Conservation (phyloP, 2,329 filamentous ascomycete species). For the Ophiostoma sp. region DNA sequence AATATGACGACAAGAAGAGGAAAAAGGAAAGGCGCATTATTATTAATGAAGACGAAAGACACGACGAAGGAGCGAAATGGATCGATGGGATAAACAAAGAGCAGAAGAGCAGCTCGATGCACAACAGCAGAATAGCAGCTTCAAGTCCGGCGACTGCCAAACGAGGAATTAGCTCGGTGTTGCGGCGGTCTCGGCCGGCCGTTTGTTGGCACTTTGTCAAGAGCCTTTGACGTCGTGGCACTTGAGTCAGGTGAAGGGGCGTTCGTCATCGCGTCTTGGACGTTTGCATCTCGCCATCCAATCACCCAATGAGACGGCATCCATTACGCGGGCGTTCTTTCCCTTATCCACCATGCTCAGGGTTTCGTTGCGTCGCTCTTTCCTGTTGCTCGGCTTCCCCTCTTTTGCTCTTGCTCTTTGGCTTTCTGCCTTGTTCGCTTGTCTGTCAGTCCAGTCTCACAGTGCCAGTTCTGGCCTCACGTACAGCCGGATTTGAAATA, state of each 20-base stretch:
- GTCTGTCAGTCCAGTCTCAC: conserved; percentile 3
- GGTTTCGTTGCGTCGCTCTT: conserved; percentile 1
- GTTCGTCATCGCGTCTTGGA: conserved; percentile 2
- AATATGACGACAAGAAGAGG: conserved; percentile 6
- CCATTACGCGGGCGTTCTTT: background rate
- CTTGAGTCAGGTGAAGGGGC: background rate
- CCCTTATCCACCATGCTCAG: background rate
- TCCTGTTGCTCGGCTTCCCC: background rate
- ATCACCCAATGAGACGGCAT: background rate
- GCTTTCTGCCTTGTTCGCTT: no score
- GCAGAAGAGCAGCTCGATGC: conserved; percentile 1
- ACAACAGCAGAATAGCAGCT: background rate
- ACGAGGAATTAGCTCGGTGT: background rate
- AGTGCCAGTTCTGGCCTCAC: background rate
- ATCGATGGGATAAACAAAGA: conserved; percentile 2
- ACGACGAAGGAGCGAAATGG: background rate
- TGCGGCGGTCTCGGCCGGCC: background rate
- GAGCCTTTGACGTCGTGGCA: background rate
- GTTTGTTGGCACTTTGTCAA: background rate
- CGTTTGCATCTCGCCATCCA: background rate
- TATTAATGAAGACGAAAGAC: background rate
- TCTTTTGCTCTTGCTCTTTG: conserved; percentile 1
- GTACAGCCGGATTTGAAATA: background rate
- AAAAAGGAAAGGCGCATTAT: background rate
- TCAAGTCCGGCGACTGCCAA: background rate